These are phyloP conservation scores for Melastoma malabathricum DNA, from an alignment of 345 rosid species.

Conservation along the genomic window DNA sequence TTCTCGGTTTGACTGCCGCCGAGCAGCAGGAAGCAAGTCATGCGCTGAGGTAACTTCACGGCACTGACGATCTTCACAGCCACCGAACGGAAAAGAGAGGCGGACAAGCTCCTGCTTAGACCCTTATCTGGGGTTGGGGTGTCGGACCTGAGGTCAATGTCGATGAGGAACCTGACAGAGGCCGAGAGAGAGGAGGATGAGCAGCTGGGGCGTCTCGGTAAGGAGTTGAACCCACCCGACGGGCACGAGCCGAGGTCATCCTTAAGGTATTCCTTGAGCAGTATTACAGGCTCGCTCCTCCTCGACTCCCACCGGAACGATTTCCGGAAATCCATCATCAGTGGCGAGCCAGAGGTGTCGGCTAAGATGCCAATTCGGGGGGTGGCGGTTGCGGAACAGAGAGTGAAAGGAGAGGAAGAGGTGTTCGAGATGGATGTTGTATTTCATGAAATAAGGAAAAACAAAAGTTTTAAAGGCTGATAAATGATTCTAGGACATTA, in stretches of 20 bases:
- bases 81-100: conserved; percentile 18
- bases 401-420: too few species aligned
- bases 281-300: conserved; percentile 14
- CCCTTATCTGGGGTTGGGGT: conserved; percentile 9
- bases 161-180: conserved; percentile 54
- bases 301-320: conserved; percentile 3
- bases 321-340: conserved; percentile 3
- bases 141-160: conserved; percentile 36
- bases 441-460: too few species aligned
- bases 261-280: conserved; percentile 64
- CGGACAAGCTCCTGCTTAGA: conserved; percentile 17
- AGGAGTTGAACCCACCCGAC: conserved; percentile 78
- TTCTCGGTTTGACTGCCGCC: too few species aligned
- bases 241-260: conserved; percentile 84
- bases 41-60: too few species aligned
- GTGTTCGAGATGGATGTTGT: too few species aligned
- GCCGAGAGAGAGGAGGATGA: conserved; percentile 2
- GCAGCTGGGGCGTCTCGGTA: conserved; percentile 61
- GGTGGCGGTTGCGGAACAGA: too few species aligned
- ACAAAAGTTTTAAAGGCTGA: too few species aligned
- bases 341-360: neutral
- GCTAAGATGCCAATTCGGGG: neutral
- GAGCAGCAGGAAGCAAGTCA: too few species aligned
- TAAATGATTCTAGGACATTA: too few species aligned
- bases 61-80: neutral